phyloP scores from a whole-genome alignment of 2,329 filamentous ascomycete species.

The Fusarium keratoplasticum region DNA sequence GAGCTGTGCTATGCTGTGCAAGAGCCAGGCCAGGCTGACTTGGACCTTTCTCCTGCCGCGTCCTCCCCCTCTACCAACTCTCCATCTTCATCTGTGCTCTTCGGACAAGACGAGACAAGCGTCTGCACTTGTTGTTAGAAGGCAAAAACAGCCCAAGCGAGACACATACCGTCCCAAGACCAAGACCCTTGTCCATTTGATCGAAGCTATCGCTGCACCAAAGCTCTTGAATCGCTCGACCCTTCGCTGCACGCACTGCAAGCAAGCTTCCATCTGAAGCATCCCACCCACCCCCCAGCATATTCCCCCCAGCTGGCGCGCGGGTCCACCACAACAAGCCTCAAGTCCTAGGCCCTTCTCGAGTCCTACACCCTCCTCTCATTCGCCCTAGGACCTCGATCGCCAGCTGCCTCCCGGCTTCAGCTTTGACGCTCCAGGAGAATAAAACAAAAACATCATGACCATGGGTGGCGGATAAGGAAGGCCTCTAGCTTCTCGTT shows the following conservation, averaged over 20 bases:
- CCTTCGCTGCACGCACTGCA: not conserved
- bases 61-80: not conserved
- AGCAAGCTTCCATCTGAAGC: not conserved
- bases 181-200: not conserved
- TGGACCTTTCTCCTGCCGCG: not conserved
- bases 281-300: not conserved
- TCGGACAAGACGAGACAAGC: not conserved
- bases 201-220: conserved; percentile 1
- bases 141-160: not conserved
- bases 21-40: conserved; percentile 25
- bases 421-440: conserved; percentile 12
- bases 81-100: not conserved
- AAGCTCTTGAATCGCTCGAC: not conserved
- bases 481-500: conserved; percentile 2
- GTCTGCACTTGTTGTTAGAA: not conserved
- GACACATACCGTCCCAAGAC: not conserved
- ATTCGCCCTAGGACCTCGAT: conserved; percentile 44
- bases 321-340: conserved; percentile 27
- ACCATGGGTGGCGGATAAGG: conserved; percentile 40
- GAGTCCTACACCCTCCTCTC: conserved; percentile 47
- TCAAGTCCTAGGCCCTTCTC: conserved; percentile 44
- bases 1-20: conserved; percentile 30
- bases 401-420: conserved; percentile 45
- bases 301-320: not conserved
- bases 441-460: conserved; percentile 42